Conservation (phyloP, 129 eudicot species). For the Pseudognaphalium luteoalbum region DNA sequence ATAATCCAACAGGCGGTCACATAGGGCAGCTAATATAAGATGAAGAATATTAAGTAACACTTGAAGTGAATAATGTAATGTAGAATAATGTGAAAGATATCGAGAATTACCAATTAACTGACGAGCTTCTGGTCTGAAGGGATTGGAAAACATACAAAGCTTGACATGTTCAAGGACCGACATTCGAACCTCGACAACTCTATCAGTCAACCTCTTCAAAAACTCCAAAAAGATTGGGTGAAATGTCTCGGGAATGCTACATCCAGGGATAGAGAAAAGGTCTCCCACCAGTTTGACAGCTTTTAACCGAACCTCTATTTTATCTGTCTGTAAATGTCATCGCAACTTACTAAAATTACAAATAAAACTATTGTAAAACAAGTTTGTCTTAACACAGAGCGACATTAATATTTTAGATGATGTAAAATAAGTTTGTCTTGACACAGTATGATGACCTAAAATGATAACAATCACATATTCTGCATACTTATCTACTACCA, state of each 20-base stretch:
- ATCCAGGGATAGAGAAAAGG: constrained; percentile 74
- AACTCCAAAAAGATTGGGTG: constrained; percentile 80
- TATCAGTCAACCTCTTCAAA: constrained; percentile 85
- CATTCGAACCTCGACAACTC: constrained; percentile 86
- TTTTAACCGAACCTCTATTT: constrained; percentile 67
- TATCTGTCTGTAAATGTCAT: constrained; percentile 65
- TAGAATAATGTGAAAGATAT: not conserved
- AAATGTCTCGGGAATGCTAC: constrained; percentile 64
- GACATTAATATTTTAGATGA: constrained; percentile 10
- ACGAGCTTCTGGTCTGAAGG: constrained; percentile 73
- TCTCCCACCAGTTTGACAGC: constrained; percentile 84
- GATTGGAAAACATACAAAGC: constrained; percentile 71
- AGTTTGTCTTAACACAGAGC: constrained; percentile 10
- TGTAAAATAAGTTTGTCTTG: not conserved
- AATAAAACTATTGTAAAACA: constrained; percentile 1
- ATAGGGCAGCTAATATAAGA: constrained; percentile 59
- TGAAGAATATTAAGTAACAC: constrained; percentile 12
- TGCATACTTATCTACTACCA: not conserved
- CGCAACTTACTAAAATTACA: constrained; percentile 22
- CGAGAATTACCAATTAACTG: constrained; percentile 69
- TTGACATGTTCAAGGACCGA: constrained; percentile 77
- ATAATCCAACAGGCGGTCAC: constrained; percentile 90
- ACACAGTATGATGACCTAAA: not conserved
- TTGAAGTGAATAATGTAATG: constrained; percentile 12
- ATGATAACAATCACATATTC: not conserved